Evolutionary conservation across 805 yeast species (phyloP), one percentile per base, ranked within the genome.

Genomic region (Teunomyces funiuensis): DNA sequence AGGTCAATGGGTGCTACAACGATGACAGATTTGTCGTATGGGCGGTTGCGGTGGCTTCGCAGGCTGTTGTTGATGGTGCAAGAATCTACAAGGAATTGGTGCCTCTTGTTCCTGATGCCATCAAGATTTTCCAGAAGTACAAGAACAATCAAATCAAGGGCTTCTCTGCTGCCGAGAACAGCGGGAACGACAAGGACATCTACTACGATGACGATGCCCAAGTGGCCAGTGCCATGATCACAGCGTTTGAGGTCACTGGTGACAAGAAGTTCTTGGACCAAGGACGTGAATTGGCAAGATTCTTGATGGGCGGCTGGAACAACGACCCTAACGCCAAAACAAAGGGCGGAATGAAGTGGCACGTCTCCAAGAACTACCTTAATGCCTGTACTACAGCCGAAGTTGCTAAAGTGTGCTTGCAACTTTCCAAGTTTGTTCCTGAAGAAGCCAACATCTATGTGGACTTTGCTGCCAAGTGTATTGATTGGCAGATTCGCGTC

Each of bases 171-270:
- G 81, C 83, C 4, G 81, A 77, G 53, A 75, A 80, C 53, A 68
- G 67, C 39, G 74, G 75, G 16, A 81, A 76, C 34, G 83, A 82
- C 57, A 64, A 65, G 38, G 88, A 83, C 56, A 78, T 83, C 29
- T 82, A 83, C 58, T 80, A 80, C 47, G 88, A 83, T 53, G 90
- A 83, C 53, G 85, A 83, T 55, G 90, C 89, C 2, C 90, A 83
- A 56, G 79, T 83, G 10, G 83, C 85, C 11, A 69, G 80, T 51
- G 83, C 82, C 3, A 66, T 81, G 50, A 63, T 84, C 43, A 73
- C 80, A 2, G 85, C 86, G 2, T 83, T 79, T 53, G 88, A 82
- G 53, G 86, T 80, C 17, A 81, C 88, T 1, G 76, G 75, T 1
- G 76, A 82, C 46, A 63, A 63, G 49, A 63, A 65, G 34, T 79